Conservation (phyloP, 225 moss, liverwort and hornwort genomes). For the Thuidium tamariscinum region DNA sequence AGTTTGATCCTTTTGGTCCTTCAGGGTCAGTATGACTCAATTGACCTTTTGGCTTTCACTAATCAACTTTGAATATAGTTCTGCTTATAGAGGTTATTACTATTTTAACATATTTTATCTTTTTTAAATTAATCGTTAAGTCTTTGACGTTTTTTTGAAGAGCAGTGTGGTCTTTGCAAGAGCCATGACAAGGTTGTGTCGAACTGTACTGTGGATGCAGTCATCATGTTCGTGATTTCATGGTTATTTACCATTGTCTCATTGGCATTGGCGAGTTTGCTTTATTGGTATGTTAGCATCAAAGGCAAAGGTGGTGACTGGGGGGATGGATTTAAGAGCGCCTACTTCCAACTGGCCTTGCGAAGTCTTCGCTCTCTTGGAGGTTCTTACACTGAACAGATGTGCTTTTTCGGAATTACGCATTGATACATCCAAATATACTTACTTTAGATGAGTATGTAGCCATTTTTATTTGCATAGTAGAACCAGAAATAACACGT, state of each 20-base stretch:
- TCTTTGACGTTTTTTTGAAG: not conserved
- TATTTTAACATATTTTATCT: not conserved
- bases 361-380: conserved; percentile 99
- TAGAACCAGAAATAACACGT: not conserved
- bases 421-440: not conserved
- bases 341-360: conserved; percentile 95
- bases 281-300: conserved; percentile 97
- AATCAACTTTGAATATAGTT: not conserved
- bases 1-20: not conserved
- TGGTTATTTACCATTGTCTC: conserved; percentile 90
- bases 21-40: not conserved
- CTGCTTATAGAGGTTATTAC: not conserved
- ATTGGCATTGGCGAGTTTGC: conserved; percentile 77
- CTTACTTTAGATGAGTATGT: not conserved
- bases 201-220: conserved; percentile 37
- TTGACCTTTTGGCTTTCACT: not conserved
- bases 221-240: conserved; percentile 96
- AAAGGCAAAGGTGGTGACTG: conserved; percentile 99
- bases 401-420: not conserved
- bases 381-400: conserved; percentile 20
- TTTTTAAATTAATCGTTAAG: not conserved
- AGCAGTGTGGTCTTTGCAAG: not conserved
- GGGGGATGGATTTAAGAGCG: conserved; percentile 99
- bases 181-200: not conserved
- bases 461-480: not conserved